Evolutionary conservation across 345 rosid species (phyloP), one percentile per base, ranked within the genome.

Genomic region (Hibiscus syriacus): DNA sequence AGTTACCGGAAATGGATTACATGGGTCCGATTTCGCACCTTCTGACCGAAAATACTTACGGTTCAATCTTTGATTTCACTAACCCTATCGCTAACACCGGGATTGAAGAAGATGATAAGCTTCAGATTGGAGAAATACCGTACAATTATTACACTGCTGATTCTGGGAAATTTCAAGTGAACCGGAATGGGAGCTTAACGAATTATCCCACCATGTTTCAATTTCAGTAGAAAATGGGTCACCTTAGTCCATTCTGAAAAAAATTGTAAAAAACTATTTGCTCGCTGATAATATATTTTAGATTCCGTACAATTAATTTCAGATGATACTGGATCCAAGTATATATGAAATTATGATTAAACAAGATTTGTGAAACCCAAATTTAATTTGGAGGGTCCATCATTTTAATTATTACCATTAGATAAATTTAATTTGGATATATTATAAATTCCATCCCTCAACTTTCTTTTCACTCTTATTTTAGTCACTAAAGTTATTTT

Each of bases 1-100:
- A 83, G 64, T 74, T 86, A 27, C 29, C 81, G 79, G 96, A 92
- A 67, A 57, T 86, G 78, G 98, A 87, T 56, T 84, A 78, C 55
- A 76, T 79, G 80, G 88, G 77, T 36, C 79, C 90, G 49, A 67
- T 80, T 55, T 79, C 90, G 12, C 85, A 83, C 1, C 32, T 79
- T 68, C 73, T 86, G 45, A 67, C 41, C 32, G 96, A 84, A 57
- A 72, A 73, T 49, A 41, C 76, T 1, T 81, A 45, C 66, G 66
- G 67, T 34, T 54, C 72, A 20, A 58, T 38, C 69, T 74, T 74
- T 54, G 82, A 84, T 48, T 75, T 72, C 73, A 73, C 75, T 12
- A 68, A 56, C 76, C 30, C 32, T 56, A 27, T 50, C 50, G 68
- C 13, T 52, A 46, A 64, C 66, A 43, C 34, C 7, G 71, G 50